Evolutionary conservation across 345 rosid genomes (phyloP).

Genomic region (Limnanthes douglasii): DNA sequence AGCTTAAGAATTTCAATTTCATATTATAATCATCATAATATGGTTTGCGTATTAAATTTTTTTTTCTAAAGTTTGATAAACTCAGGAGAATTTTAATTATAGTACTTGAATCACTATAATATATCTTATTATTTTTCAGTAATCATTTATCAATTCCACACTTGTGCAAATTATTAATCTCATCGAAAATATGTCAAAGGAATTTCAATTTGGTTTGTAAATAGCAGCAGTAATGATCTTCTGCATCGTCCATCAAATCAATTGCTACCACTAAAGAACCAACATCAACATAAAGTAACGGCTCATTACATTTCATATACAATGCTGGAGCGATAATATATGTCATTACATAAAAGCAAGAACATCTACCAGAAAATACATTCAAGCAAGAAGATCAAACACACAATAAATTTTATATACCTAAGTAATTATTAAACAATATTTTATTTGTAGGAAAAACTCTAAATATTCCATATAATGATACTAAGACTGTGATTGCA

Average conservation of each 20-base stretch:
- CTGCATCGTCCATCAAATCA: slow-evolving; percentile 59
- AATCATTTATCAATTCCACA: slow-evolving; percentile 45
- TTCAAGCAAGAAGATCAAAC: not conserved
- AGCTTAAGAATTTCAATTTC: not conserved
- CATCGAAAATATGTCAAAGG: slow-evolving; percentile 30
- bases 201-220: slow-evolving; percentile 18
- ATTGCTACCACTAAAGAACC: slow-evolving; percentile 34
- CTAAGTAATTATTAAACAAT: too few relatives aligned
- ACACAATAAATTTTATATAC: too few relatives aligned
- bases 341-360: slow-evolving; percentile 58
- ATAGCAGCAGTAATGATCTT: slow-evolving; percentile 25
- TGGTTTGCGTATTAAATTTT: too few relatives aligned
- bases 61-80: too few relatives aligned
- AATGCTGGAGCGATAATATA: slow-evolving; percentile 30
- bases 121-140: too few relatives aligned
- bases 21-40: too few relatives aligned
- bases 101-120: not conserved
- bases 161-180: slow-evolving; percentile 32
- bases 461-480: too few relatives aligned
- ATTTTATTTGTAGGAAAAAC: too few relatives aligned
- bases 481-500: too few relatives aligned
- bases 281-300: slow-evolving; percentile 48
- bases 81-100: too few relatives aligned
- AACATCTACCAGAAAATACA: slow-evolving; percentile 32
- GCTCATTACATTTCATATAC: slow-evolving; percentile 41